These are phyloP conservation scores for Rutstroemia sp. DNA, from an alignment of 2,329 filamentous ascomycete species.

Conservation along the genomic window DNA sequence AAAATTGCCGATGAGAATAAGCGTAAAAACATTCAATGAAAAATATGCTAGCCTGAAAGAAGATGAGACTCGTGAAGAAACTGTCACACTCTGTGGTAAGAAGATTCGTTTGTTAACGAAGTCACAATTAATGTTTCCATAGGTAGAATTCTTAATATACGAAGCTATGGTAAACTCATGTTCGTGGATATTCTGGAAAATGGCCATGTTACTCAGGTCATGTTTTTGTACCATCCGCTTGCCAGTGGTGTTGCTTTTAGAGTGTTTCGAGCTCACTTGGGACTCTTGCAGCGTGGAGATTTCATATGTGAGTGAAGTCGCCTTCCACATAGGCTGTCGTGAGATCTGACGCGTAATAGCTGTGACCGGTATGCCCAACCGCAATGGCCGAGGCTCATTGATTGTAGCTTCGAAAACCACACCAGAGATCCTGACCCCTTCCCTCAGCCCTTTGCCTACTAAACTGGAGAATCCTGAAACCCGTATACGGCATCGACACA, in stretches of 20 bases:
- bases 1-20: not conserved
- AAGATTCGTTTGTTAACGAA: not conserved
- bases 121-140: not conserved
- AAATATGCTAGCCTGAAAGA: not conserved
- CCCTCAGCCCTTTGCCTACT: slow-evolving; percentile 71
- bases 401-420: slow-evolving; percentile 62
- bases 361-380: slow-evolving; percentile 61
- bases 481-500: slow-evolving; percentile 69
- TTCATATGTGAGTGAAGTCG: slow-evolving; percentile 59
- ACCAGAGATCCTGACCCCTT: slow-evolving; percentile 68
- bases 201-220: slow-evolving; percentile 58
- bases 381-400: slow-evolving; percentile 61
- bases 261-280: slow-evolving; percentile 53
- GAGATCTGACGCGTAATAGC: slow-evolving; percentile 31
- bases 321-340: not conserved
- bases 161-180: slow-evolving; percentile 60
- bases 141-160: slow-evolving; percentile 68
- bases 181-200: slow-evolving; percentile 78
- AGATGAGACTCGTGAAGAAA: not conserved
- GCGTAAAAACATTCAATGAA: not conserved
- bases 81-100: slow-evolving; percentile 17
- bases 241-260: slow-evolving; percentile 29
- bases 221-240: not conserved
- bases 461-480: slow-evolving; percentile 64
- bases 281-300: slow-evolving; percentile 71